These are phyloP conservation scores for Cucumis melo DNA, from an alignment of 306 rosid species.

Conservation along the genomic window DNA sequence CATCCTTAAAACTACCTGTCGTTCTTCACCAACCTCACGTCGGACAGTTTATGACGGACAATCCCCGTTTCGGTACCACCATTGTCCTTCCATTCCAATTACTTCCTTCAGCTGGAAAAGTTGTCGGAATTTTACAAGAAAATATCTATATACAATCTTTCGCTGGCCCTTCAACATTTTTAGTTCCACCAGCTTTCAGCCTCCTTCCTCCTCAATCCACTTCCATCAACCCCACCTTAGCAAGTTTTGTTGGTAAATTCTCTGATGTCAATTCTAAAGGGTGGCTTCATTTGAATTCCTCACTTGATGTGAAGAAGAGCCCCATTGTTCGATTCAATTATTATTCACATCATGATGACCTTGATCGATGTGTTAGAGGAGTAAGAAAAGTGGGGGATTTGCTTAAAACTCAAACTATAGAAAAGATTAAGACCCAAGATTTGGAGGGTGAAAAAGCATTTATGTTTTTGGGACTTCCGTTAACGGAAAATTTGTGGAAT, in stretches of 20 bases:
- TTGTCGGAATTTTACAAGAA: not conserved
- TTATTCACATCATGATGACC: not conserved
- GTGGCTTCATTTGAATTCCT: not conserved
- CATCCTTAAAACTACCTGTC: constrained; percentile 3
- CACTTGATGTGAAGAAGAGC: not conserved
- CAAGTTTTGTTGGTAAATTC: not conserved
- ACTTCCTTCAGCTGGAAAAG: not conserved
- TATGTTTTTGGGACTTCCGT: not conserved
- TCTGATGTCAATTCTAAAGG: not conserved
- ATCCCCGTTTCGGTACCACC: not conserved
- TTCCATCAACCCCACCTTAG: not conserved
- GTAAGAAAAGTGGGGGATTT: not conserved
- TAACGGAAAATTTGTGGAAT: not conserved
- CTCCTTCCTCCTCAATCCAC: not conserved
- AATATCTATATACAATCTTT: not conserved
- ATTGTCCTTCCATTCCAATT: not conserved
- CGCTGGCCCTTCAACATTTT: not conserved
- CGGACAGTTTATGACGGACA: constrained; percentile 13
- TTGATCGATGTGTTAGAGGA: not conserved
- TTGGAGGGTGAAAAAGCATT: not conserved
- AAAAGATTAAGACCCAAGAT: not conserved
- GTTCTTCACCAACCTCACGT: constrained; percentile 6
- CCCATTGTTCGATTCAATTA: constrained; percentile 8
- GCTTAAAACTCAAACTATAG: not conserved
- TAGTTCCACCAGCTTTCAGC: not conserved